These are phyloP conservation scores for Glonium stellatum DNA, from an alignment of 495 filamentous ascomycete species.

Conservation along the genomic window DNA sequence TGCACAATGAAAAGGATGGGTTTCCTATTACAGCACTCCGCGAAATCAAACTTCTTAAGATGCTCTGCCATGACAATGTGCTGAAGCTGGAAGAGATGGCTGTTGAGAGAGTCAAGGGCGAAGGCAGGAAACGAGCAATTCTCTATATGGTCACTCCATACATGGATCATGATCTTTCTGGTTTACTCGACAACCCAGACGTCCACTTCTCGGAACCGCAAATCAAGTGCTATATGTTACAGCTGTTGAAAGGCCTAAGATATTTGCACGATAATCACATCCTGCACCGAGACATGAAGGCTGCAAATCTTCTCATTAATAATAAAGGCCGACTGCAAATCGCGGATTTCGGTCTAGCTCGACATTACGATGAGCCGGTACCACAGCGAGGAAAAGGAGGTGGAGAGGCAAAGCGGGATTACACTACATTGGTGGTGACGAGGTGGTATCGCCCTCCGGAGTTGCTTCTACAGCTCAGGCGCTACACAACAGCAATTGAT, in stretches of 20 bases:
- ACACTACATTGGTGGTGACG: constrained; percentile 91
- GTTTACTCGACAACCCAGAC: constrained; percentile 86
- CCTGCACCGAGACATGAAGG: constrained; percentile 97
- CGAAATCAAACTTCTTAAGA: constrained; percentile 94
- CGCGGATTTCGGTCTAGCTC: constrained; percentile 91
- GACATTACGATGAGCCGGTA: constrained; percentile 82
- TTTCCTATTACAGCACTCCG: constrained; percentile 74
- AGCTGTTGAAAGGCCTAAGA: constrained; percentile 79
- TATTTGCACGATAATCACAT: constrained; percentile 90
- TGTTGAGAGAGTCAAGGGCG: constrained; percentile 67
- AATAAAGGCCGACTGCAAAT: constrained; percentile 93
- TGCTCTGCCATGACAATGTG: constrained; percentile 83
- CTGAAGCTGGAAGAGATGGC: constrained; percentile 91
- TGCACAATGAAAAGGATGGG: constrained; percentile 80
- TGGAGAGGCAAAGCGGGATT: constrained; percentile 80
- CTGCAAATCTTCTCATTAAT: constrained; percentile 93
- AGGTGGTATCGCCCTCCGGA: constrained; percentile 96
- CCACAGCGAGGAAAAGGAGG: constrained; percentile 73
- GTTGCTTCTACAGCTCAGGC: constrained; percentile 74
- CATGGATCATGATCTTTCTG: constrained; percentile 97
- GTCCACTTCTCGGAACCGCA: constrained; percentile 81
- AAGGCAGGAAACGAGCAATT: constrained; percentile 74
- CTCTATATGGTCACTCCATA: constrained; percentile 99
- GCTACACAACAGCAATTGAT: constrained; percentile 94
- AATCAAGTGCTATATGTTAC: constrained; percentile 96